Evolutionary conservation across 2,329 filamentous ascomycete species (phyloP), one percentile per base, ranked within the genome.

Genomic region (Sphaerulina musiva): DNA sequence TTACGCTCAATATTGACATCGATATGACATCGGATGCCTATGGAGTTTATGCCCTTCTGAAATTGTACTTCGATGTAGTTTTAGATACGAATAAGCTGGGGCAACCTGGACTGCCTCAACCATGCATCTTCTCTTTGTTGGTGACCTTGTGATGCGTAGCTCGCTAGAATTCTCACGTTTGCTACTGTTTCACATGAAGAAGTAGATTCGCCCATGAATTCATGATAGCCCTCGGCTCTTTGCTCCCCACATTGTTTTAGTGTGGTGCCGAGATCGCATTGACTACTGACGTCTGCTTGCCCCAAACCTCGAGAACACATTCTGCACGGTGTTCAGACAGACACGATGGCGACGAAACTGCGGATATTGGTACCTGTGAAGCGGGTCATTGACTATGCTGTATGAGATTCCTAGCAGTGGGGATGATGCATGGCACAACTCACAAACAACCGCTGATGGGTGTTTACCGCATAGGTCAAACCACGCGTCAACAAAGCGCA

Each of bases 401-500:
- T 80, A 72, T 46, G 72, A 63, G 43, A 29, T n/a, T n/a, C n/a
- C 17, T 32, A 38, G 23, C 55, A 50, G 46, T 51, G 45, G 38
- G 20, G 20, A 20, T 20, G 20, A 26, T 20, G 31, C 14, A 38
- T 17, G 26, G n/a, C 31, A 23, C 14, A 12, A 9, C 11, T 8
- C 20, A 20, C 34, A 7, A 38, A 38, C 3, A 2, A 38, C 10
- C 12, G 45, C 26, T 12, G 36, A 31, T 12, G 32, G 45, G 34
- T 44, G 51, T 53, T 47, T 38, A 32, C 20, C 47, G 6, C 31
- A 50, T 62, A 85, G 83, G 76, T 85, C 76, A 86, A 85, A 74
- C 83, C 83, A 50, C 81, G 83, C 62, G 82, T 86, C 69, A 86
- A 85, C 76, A 83, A 83, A 64, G 71, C 83, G 61, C 79, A 83